A percentile compares a stretch with the other conserved stretches of the same genome.
These are phyloP conservation scores for Zygotorulaspora danielsina DNA, from an alignment of 805 yeast genomes.

Conservation along the genomic window DNA sequence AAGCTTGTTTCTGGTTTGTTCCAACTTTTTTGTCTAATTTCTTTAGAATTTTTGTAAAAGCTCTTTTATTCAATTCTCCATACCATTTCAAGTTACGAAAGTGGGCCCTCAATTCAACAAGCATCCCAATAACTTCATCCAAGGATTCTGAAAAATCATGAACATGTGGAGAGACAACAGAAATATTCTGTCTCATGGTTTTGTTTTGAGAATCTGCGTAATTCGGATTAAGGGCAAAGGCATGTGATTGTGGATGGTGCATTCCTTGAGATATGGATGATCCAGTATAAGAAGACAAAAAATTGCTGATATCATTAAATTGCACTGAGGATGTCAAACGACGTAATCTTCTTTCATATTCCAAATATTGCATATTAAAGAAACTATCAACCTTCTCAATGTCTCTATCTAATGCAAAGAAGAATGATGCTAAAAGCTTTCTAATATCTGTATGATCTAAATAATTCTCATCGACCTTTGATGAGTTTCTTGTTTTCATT, in stretches of 20 bases:
- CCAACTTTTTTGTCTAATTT: constrained; percentile 84
- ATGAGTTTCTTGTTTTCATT: constrained; percentile 13
- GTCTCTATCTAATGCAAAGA: constrained; percentile 72
- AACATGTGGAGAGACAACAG: constrained; percentile 7
- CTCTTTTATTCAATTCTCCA: constrained; percentile 87
- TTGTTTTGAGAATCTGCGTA: background rate
- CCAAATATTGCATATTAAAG: constrained; percentile 66
- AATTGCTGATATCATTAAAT: constrained; percentile 17
- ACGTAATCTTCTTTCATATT: constrained; percentile 66
- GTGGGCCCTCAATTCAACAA: constrained; percentile 70
- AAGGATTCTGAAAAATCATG: constrained; percentile 40
- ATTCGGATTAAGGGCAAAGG: constrained; percentile 5
- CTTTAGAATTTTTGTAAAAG: constrained; percentile 81
- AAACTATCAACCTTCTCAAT: constrained; percentile 78
- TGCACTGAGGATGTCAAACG: constrained; percentile 40
- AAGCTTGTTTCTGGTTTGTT: constrained; percentile 51
- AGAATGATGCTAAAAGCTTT: constrained; percentile 57
- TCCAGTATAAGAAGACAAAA: constrained; percentile 8
- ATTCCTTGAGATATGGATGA: constrained; percentile 8
- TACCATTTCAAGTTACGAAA: constrained; percentile 88
- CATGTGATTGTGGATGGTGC: constrained; percentile 12
- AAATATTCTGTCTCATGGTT: background rate
- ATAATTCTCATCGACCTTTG: constrained; percentile 12
- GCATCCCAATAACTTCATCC: constrained; percentile 59
- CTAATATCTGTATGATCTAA: constrained; percentile 43